These are phyloP conservation scores for Cyclocybe aegerita DNA, from an alignment of 768 basidiomycete species.

Conservation along the genomic window DNA sequence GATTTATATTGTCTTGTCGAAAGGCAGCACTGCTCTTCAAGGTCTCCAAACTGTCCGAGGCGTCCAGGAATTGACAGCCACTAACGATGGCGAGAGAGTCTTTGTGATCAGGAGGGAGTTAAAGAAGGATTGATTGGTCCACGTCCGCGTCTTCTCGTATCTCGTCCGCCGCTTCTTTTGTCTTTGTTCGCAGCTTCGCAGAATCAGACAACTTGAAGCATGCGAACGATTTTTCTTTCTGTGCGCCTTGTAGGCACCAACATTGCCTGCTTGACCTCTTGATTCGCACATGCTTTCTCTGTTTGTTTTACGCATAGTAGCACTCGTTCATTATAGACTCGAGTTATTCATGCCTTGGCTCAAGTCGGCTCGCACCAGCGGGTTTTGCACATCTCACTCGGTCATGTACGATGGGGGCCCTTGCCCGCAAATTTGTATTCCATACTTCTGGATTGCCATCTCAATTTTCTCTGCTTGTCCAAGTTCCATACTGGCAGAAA, in stretches of 20 bases:
- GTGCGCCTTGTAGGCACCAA: background rate
- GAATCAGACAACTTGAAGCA: conserved; percentile 19
- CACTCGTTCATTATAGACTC: too few species aligned
- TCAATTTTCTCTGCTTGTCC: too few species aligned
- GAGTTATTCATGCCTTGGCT: too few species aligned
- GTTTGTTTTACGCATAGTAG: too few species aligned
- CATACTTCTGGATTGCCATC: too few species aligned
- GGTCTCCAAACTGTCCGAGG: conserved; percentile 56
- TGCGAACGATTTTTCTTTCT: conserved; percentile 6
- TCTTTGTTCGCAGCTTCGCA: conserved; percentile 16
- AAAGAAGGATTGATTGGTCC: conserved; percentile 69
- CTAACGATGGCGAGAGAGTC: conserved; percentile 67
- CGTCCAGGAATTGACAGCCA: conserved; percentile 61
- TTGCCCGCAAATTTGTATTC: too few species aligned
- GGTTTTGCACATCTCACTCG: too few species aligned
- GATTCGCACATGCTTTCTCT: too few species aligned
- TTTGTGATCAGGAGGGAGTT: conserved; percentile 77
- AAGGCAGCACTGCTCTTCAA: conserved; percentile 55
- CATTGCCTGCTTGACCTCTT: background rate
- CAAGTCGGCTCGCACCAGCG: too few species aligned
- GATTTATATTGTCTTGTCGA: conserved; percentile 82
- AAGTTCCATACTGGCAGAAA: too few species aligned
- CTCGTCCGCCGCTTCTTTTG: conserved; percentile 14
- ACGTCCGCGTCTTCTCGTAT: conserved; percentile 14
- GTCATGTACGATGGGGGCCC: too few species aligned